Evolutionary conservation across 129 eudicot genomes (phyloP), one percentile per base, ranked within the genome.

Genomic region (Helianthus tuberosus): DNA sequence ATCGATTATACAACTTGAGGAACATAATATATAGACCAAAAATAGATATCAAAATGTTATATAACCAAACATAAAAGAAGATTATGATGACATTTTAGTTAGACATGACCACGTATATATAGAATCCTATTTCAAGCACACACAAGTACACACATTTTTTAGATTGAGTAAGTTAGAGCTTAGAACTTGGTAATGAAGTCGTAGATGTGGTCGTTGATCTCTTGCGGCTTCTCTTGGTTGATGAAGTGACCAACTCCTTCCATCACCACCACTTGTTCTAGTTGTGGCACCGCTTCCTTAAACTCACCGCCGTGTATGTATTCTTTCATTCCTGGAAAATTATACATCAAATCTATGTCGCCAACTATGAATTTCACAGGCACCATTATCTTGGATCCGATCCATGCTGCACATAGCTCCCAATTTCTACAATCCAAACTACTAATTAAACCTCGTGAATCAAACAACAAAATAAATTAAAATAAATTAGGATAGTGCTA

Each of bases 211-310:
- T 79, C 51, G 77, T 72, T 86, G 48, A 88, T 62, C 81, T 91
- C 88, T 6, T 84, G 84, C 8, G 90, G 84, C 79, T 79, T 91
- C 69, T 91, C 97, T 86, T 88, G 85, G 74, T 88, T 87, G 25
- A 86, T 60, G 71, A 91, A 91, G 81, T 91, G 97, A 47, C 77
- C 96, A 25, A 82, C 91, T 20, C 89, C 97, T 83, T 91, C 90
- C 96, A 91, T 84, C 9, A 91, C 80, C 27, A 91, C 96, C 23
- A 91, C 62, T 65, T 91, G 84, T 69, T 91, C 86, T 64, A 91
- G 55, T 58, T 71, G 79, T 0, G 87, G 96, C 38, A 91, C 97
- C 23, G 27, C 38, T 51, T 66, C 57, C 69, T 83, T 82, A 81
- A 91, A 83, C 6, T 90, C 89, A 51, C 86, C 86, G 0, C 78